phyloP scores from a whole-genome alignment of 345 rosid genomes.

The Euphorbia pulcherrima region DNA sequence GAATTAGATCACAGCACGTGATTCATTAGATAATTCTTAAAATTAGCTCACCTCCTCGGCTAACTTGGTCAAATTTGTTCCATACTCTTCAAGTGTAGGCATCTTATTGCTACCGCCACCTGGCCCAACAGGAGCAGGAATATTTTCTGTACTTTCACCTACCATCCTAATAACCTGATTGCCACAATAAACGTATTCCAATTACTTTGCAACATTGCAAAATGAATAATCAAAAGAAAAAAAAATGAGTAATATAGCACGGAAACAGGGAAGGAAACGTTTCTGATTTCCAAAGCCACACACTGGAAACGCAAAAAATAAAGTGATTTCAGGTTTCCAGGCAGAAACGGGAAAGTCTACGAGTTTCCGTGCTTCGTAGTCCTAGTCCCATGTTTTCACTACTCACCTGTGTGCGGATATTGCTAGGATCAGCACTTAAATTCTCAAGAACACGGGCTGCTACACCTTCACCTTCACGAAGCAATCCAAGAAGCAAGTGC shows the following conservation, averaged over 20 bases:
- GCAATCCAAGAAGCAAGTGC: constrained; percentile 92
- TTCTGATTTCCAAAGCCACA: too few species aligned
- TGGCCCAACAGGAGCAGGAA: constrained; percentile 76
- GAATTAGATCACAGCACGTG: neutral
- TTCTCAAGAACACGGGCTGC: constrained; percentile 98
- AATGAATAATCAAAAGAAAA: neutral
- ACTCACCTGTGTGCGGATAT: constrained; percentile 89
- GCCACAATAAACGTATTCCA: constrained; percentile 16
- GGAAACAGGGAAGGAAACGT: neutral
- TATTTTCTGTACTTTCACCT: constrained; percentile 82
- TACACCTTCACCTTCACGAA: constrained; percentile 99
- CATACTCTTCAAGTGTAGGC: constrained; percentile 99
- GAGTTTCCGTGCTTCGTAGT: too few species aligned
- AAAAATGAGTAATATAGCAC: too few species aligned
- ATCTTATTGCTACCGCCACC: constrained; percentile 73
- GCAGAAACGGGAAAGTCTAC: too few species aligned
- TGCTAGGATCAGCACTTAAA: constrained; percentile 84
- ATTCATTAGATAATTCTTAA: neutral
- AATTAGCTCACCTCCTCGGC: constrained; percentile 76
- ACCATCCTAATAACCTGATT: constrained; percentile 94
- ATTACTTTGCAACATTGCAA: neutral
- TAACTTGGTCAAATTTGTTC: constrained; percentile 90
- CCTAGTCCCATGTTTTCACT: constrained; percentile 2
- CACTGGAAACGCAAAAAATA: too few species aligned
- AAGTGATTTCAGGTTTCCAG: too few species aligned